A percentile compares a stretch with the other conserved stretches of the same genome.
phyloP scores from a whole-genome alignment of 306 rosid genomes.

The Casuarina cunninghamiana region DNA sequence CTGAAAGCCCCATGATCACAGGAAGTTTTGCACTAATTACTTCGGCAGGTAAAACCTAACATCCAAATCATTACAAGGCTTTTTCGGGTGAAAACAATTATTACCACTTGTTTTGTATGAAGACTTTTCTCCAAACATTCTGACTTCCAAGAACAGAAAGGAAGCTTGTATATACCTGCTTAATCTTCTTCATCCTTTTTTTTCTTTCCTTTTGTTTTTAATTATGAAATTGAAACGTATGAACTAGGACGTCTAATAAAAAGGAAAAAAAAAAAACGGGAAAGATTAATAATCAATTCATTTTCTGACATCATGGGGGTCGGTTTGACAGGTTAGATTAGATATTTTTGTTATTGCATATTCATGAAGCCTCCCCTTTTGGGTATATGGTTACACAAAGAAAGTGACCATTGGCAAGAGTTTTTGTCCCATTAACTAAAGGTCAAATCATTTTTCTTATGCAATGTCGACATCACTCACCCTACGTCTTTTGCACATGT shows the following conservation, averaged over 20 bases:
- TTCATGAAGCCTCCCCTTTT: too few relatives aligned
- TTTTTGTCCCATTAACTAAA: background rate
- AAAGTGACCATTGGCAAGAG: slow-evolving; percentile 20
- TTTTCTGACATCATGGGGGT: too few relatives aligned
- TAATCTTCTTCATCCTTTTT: too few relatives aligned
- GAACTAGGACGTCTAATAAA: too few relatives aligned
- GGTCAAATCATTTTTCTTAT: background rate
- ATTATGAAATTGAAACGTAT: too few relatives aligned
- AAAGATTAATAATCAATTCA: background rate
- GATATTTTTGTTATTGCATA: too few relatives aligned
- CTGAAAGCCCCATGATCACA: background rate
- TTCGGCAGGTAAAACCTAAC: background rate
- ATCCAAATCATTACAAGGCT: background rate
- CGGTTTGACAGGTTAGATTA: too few relatives aligned
- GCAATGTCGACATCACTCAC: slow-evolving; percentile 1
- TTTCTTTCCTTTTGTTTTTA: too few relatives aligned
- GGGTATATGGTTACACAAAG: background rate
- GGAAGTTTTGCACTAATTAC: background rate
- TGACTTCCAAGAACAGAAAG: too few relatives aligned
- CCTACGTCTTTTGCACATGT: slow-evolving; percentile 20
- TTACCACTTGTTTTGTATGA: background rate
- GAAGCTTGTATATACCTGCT: too few relatives aligned
- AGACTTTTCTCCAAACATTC: too few relatives aligned
- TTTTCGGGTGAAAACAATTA: background rate
- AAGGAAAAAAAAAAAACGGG: too few relatives aligned